Percentiles rank a stretch among this genome's conserved stretches.
phyloP scores from a whole-genome alignment of 371 early-diverging fungal species.

The Lichtheimia ornata region DNA sequence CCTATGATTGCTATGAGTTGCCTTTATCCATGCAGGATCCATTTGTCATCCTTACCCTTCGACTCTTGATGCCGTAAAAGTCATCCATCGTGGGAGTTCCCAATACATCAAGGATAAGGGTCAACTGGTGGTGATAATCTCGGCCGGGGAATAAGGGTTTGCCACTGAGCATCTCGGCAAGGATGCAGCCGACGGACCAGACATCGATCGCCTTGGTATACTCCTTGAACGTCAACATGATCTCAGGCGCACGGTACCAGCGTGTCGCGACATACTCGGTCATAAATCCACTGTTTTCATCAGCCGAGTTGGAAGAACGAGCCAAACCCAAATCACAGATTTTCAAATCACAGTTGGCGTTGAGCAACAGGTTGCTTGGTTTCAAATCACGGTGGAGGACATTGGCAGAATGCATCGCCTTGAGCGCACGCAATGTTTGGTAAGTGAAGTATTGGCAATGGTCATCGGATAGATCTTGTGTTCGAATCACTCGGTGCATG shows the following conservation, averaged over 20 bases:
- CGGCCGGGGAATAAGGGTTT: conserved; percentile 90
- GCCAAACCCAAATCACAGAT: conserved; percentile 96
- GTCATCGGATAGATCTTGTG: conserved; percentile 96
- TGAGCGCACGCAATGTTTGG: conserved; percentile 94
- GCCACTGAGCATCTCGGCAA: conserved; percentile 94
- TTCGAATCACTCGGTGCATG: conserved; percentile 96
- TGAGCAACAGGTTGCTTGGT: conserved; percentile 94
- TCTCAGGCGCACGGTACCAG: conserved; percentile 99
- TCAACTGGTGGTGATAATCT: conserved; percentile 96
- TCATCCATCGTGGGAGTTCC: conserved; percentile 96
- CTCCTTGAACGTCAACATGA: conserved; percentile 93
- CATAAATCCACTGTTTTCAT: conserved; percentile 92
- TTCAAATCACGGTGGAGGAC: conserved; percentile 98
- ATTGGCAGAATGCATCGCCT: conserved; percentile 97
- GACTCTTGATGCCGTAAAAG: conserved; percentile 79
- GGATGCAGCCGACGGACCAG: conserved; percentile 97
- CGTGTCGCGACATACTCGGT: conserved; percentile 98
- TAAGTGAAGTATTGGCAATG: conserved; percentile 98
- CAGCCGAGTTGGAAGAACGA: conserved; percentile 84
- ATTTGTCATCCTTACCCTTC: conserved; percentile 30
- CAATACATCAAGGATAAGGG: conserved; percentile 93
- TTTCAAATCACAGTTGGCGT: conserved; percentile 96
- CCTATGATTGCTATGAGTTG: conserved; percentile 28
- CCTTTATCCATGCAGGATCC: neutral
- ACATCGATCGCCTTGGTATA: conserved; percentile 98